phyloP scores from a whole-genome alignment of 352 stramenopile genomes.

The Pythium volutum region DNA sequence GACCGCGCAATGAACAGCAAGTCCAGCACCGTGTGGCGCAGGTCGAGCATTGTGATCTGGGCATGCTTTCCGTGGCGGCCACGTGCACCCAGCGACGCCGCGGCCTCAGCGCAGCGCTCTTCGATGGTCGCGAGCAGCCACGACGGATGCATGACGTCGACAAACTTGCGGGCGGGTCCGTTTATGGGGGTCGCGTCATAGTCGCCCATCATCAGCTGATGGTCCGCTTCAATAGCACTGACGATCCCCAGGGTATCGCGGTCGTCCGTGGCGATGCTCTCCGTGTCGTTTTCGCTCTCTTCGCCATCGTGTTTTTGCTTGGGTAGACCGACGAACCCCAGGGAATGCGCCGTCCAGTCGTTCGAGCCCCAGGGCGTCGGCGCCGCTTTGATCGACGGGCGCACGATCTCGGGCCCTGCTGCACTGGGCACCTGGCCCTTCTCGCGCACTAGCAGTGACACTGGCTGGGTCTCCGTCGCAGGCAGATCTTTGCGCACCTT shows the following conservation, averaged over 20 bases:
- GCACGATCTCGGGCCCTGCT: not conserved
- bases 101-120: conserved; percentile 42
- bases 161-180: conserved; percentile 32
- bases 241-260: not conserved
- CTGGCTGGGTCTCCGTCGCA: not conserved
- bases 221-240: not conserved
- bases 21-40: conserved; percentile 59
- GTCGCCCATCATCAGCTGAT: not conserved
- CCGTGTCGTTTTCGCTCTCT: not conserved
- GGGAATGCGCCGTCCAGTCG: conserved; percentile 19
- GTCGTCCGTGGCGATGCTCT: not conserved
- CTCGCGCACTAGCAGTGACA: conserved; percentile 8
- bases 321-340: not conserved
- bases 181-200: not conserved
- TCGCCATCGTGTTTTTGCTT: not conserved
- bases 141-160: conserved; percentile 72
- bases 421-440: conserved; percentile 2
- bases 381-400: conserved; percentile 18
- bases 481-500: conserved; percentile 27
- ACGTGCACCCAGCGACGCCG: conserved; percentile 30
- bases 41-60: conserved; percentile 36
- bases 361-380: conserved; percentile 6
- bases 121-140: conserved; percentile 74
- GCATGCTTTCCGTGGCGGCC: conserved; percentile 15
- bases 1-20: conserved; percentile 63